These are phyloP conservation scores for Magnolia officinalis DNA, from an alignment of 164 flowering plant species.

Conservation along the genomic window DNA sequence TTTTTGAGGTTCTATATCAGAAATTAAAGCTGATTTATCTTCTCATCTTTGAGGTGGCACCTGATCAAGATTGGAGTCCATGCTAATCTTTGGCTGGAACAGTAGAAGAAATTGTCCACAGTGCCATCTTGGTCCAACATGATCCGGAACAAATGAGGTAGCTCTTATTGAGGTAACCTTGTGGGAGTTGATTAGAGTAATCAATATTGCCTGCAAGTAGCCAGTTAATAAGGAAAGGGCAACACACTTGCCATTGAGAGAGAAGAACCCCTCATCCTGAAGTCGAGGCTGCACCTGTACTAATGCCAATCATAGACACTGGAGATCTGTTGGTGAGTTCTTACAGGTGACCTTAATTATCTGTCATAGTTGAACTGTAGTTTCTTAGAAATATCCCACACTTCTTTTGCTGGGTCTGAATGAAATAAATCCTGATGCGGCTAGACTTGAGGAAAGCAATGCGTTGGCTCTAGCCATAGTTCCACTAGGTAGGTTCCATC, in stretches of 20 bases:
- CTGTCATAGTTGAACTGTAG: background rate
- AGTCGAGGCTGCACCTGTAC: constrained; percentile 30
- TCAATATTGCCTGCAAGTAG: too few relatives aligned
- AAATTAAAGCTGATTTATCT: too few relatives aligned
- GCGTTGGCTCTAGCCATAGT: constrained; percentile 92
- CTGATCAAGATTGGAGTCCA: too few relatives aligned
- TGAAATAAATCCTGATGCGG: constrained; percentile 67
- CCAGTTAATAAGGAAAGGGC: too few relatives aligned
- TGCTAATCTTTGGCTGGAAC: too few relatives aligned
- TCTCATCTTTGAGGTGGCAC: too few relatives aligned
- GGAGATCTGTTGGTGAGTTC: constrained; percentile 65
- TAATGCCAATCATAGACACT: constrained; percentile 25
- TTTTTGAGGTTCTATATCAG: too few relatives aligned
- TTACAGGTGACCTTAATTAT: background rate
- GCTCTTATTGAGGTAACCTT: too few relatives aligned
- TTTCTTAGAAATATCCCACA: background rate
- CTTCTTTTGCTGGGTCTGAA: constrained; percentile 56
- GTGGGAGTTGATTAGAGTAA: too few relatives aligned
- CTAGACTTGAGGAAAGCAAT: constrained; percentile 75
- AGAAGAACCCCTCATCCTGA: constrained; percentile 43
- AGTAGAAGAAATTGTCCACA: too few relatives aligned
- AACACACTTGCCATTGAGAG: constrained; percentile 21
- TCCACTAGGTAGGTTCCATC: constrained; percentile 49
- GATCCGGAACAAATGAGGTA: too few relatives aligned
- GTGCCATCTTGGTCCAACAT: too few relatives aligned